Base-by-base conservation (phyloP, 2,329 filamentous ascomycete species). In the Arachnomyces sp. region DNA sequence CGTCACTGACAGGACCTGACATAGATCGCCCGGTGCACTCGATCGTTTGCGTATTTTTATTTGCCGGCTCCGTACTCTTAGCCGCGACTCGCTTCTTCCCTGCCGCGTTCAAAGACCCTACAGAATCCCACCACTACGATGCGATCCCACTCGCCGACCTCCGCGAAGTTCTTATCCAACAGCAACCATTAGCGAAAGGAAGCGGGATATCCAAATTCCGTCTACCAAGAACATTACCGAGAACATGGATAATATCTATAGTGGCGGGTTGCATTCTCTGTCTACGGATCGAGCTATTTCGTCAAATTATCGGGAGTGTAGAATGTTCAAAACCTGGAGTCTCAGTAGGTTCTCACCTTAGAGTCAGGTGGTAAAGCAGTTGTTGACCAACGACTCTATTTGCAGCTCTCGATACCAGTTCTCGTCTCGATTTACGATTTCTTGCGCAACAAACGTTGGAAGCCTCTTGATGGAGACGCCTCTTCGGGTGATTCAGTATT, bases 21-120 rank as follows among this genome's bases (percentile, higher is more conserved):
- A 20, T 42, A 69, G 71, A 72, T 47, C 66, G 65, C 36, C 69
- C 71, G 3, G 47, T 70, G 11, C 67, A 67, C 47, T 61, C 67
- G 5, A 52, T 59, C 13, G 56, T 67, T 29, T 47, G 68, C 3
- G 51, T 62, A 15, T 66, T 71, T 30, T 58, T 63, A 31, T 52
- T 64, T 16, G 54, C 63, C 7, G 67, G 66, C 7, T 46, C 56
- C 15, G 56, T 52, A 30, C 53, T 71, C 20, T 44, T 69, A 8
- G 50, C 55, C 29, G 46, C 61, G 33, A 63, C 59, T 47, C 58
- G 57, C 40, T 59, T 63, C 25, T 43, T 28, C 49, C 50, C 43
- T 44, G 34, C 30, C 46, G 55, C 38, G 55, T 53, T 40, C 44
- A 43, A 5, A 38, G 7, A 29, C 4, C 18, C 29, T 16, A 8